Percentiles rank a stretch among this genome's conserved stretches.
These are phyloP conservation scores for Tolypocladium tundrense DNA, from an alignment of 2,329 filamentous ascomycete species.

Conservation along the genomic window DNA sequence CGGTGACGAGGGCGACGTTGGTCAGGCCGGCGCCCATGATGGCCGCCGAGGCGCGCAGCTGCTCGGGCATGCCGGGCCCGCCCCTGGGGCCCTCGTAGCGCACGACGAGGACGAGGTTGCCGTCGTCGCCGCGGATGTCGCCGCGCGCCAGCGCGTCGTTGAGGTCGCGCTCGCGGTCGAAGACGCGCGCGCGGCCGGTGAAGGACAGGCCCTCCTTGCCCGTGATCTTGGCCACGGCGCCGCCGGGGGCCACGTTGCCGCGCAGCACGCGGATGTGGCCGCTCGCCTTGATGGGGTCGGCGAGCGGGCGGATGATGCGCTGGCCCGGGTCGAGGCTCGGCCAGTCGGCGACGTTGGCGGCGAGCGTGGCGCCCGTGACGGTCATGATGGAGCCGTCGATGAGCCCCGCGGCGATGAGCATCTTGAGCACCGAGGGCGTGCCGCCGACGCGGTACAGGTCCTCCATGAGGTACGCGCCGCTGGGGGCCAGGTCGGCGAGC, in stretches of 20 bases:
- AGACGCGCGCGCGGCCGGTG: constrained; percentile 70
- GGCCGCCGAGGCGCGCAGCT: constrained; percentile 76
- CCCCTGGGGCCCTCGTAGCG: constrained; percentile 91
- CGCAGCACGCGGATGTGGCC: constrained; percentile 83
- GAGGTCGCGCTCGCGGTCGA: constrained; percentile 75
- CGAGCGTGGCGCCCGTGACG: constrained; percentile 74
- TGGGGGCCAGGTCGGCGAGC: constrained; percentile 76
- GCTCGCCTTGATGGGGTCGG: constrained; percentile 63
- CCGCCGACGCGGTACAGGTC: constrained; percentile 81
- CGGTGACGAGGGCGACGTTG: constrained; percentile 85
- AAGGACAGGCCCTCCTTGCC: constrained; percentile 86
- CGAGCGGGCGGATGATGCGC: constrained; percentile 74
- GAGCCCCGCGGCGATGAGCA: constrained; percentile 65
- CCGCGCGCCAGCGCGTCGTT: constrained; percentile 66
- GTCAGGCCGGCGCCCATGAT: constrained; percentile 86
- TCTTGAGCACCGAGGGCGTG: constrained; percentile 75
- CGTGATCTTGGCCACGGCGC: constrained; percentile 91
- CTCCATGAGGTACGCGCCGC: constrained; percentile 77
- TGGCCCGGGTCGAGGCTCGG: constrained; percentile 71
- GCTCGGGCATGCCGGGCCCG: constrained; percentile 93
- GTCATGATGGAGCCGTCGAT: constrained; percentile 72
- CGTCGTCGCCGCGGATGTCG: constrained; percentile 39
- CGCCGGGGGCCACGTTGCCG: constrained; percentile 80
- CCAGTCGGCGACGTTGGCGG: constrained; percentile 68
- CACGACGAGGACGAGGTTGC: constrained; percentile 82